phyloP scores from a whole-genome alignment of 2,329 filamentous ascomycete species.

The Xylariaceae sp. region DNA sequence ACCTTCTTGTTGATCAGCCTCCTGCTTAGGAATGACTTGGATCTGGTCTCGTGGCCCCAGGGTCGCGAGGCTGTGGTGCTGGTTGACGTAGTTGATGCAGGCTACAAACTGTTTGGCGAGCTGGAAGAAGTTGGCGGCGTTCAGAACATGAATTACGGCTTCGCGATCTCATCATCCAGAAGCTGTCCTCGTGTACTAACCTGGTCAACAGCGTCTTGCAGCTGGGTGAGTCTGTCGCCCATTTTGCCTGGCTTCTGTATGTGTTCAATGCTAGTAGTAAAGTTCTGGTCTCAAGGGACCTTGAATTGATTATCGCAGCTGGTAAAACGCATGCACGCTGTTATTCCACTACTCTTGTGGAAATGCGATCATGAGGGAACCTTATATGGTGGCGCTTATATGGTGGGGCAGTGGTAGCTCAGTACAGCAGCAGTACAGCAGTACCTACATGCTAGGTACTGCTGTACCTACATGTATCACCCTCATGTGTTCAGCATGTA shows the following conservation, averaged over 20 bases:
- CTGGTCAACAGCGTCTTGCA: constrained; percentile 81
- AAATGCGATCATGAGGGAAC: no score
- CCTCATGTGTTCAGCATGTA: no score
- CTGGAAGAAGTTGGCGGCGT: constrained; percentile 34
- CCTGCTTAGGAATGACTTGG: constrained; percentile 49
- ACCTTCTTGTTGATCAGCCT: constrained; percentile 48
- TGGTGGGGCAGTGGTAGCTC: background rate
- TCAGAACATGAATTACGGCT: background rate
- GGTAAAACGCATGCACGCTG: no score
- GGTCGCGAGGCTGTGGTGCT: constrained; percentile 61
- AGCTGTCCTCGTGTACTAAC: constrained; percentile 46
- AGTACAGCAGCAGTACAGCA: background rate
- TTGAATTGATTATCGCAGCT: no score
- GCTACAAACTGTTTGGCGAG: constrained; percentile 65
- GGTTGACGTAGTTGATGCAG: constrained; percentile 60
- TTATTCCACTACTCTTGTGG: no score
- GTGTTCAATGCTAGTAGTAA: no score
- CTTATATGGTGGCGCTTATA: no score
- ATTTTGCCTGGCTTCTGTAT: no score
- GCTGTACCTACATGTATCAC: background rate
- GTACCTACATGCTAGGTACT: background rate
- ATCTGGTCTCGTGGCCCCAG: constrained; percentile 55
- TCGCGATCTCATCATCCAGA: no score
- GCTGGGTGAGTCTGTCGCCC: constrained; percentile 73
- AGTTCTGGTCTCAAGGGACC: no score